Percentiles rank a stretch among this genome's conserved stretches.
These are phyloP conservation scores for Annulohypoxylon stygium DNA, from an alignment of 495 filamentous ascomycete species.

Conservation along the genomic window DNA sequence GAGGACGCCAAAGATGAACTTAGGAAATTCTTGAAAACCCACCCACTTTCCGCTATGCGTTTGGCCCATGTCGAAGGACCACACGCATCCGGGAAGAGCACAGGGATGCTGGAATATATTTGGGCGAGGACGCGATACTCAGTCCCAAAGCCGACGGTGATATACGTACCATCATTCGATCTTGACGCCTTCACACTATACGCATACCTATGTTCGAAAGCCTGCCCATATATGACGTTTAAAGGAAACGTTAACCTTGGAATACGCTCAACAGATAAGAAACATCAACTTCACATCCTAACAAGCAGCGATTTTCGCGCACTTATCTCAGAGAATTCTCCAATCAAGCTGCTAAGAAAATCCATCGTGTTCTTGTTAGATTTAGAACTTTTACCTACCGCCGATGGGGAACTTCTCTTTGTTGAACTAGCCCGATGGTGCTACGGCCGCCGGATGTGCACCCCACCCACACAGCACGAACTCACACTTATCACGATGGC, in stretches of 20 bases:
- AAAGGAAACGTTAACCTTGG: neutral
- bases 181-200: neutral
- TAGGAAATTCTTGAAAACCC: neutral
- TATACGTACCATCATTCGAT: neutral
- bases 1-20: neutral
- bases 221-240: neutral
- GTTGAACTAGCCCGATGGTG: neutral
- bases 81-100: neutral
- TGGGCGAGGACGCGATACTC: neutral
- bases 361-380: neutral
- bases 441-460: neutral
- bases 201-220: neutral
- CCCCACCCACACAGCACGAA: neutral
- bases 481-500: neutral
- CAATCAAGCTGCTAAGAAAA: neutral
- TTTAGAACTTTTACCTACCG: neutral
- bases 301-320: neutral
- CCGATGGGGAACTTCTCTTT: neutral
- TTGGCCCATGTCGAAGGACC: neutral
- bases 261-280: neutral
- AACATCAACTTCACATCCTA: neutral
- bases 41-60: neutral
- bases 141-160: neutral
- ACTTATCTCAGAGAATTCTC: neutral
- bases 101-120: neutral